These are phyloP conservation scores for Saccharomycopsis sp. DNA, from an alignment of 805 yeast genomes.

Conservation along the genomic window DNA sequence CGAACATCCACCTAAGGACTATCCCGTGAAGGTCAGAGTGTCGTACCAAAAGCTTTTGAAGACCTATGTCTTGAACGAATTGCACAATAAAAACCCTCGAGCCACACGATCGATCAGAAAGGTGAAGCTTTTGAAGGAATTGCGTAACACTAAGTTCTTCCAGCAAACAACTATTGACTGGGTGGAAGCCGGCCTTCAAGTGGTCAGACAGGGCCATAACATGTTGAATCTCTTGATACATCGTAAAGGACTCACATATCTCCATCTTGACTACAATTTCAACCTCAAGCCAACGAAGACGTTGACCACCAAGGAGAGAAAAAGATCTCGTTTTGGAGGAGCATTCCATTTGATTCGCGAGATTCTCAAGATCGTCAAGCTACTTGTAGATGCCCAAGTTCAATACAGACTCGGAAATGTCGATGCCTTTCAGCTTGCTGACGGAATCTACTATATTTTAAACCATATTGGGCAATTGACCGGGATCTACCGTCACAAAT, in stretches of 20 bases:
- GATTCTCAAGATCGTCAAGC: slow-evolving; percentile 72
- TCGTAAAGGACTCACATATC: slow-evolving; percentile 80
- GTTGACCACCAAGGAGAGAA: slow-evolving; percentile 90
- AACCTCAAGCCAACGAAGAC: slow-evolving; percentile 95
- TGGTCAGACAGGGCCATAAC: slow-evolving; percentile 88
- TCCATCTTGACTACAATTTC: slow-evolving; percentile 93
- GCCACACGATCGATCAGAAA: slow-evolving; percentile 40
- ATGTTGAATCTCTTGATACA: slow-evolving; percentile 89
- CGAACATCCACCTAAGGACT: slow-evolving; percentile 51
- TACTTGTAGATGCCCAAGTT: slow-evolving; percentile 89
- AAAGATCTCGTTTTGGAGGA: slow-evolving; percentile 91
- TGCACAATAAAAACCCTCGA: slow-evolving; percentile 38
- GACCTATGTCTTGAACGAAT: slow-evolving; percentile 60
- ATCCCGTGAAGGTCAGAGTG: slow-evolving; percentile 72
- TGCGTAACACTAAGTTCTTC: slow-evolving; percentile 78
- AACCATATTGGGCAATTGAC: slow-evolving; percentile 95
- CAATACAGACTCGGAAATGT: slow-evolving; percentile 85
- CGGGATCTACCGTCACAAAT: slow-evolving; percentile 94
- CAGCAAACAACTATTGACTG: slow-evolving; percentile 91
- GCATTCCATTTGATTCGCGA: slow-evolving; percentile 94
- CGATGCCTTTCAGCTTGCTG: slow-evolving; percentile 92
- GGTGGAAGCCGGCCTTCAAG: slow-evolving; percentile 97
- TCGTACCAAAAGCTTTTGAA: slow-evolving; percentile 90
- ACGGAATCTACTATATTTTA: slow-evolving; percentile 82
- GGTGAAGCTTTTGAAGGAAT: slow-evolving; percentile 52